Percentiles rank a stretch among this genome's conserved stretches.
Conservation (phyloP, 345 rosid genomes). For the Gossypium thurberi region DNA sequence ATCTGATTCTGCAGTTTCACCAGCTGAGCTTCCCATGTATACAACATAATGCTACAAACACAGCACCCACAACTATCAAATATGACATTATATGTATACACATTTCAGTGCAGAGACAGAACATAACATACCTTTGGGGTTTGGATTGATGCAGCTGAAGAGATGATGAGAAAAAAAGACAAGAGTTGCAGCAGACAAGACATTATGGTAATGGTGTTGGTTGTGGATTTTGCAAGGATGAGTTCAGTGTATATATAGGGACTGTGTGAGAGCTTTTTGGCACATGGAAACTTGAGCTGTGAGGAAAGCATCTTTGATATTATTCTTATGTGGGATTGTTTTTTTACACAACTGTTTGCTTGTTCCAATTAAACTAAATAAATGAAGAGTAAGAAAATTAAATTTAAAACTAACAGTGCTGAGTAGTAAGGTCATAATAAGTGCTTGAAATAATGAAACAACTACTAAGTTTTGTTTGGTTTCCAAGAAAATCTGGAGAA, state of each 20-base stretch:
- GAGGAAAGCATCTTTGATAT: conserved; percentile 9
- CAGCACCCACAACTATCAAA: background rate
- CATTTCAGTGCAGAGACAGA: background rate
- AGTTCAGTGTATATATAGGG: too few relatives aligned
- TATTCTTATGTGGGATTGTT: background rate
- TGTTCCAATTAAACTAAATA: background rate
- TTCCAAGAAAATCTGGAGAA: background rate
- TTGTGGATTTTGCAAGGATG: background rate
- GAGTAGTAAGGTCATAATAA: too few relatives aligned
- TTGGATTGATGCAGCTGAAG: background rate
- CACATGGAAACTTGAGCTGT: conserved; percentile 9
- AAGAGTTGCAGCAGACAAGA: conserved; percentile 1
- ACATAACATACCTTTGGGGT: conserved; percentile 1
- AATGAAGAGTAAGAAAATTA: background rate
- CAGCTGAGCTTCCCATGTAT: conserved; percentile 55
- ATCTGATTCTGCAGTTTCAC: conserved; percentile 25
- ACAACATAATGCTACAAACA: conserved; percentile 48
- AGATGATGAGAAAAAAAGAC: background rate
- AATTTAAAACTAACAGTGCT: too few relatives aligned
- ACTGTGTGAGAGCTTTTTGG: background rate
- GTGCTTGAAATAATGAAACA: background rate
- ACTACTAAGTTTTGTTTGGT: background rate
- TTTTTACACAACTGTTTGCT: background rate
- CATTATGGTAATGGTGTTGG: background rate
- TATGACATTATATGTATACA: too few relatives aligned